Percentiles rank a stretch among this genome's conserved stretches.
These are phyloP conservation scores for Neurospora africana DNA, from an alignment of 495 filamentous ascomycete species.

Conservation along the genomic window DNA sequence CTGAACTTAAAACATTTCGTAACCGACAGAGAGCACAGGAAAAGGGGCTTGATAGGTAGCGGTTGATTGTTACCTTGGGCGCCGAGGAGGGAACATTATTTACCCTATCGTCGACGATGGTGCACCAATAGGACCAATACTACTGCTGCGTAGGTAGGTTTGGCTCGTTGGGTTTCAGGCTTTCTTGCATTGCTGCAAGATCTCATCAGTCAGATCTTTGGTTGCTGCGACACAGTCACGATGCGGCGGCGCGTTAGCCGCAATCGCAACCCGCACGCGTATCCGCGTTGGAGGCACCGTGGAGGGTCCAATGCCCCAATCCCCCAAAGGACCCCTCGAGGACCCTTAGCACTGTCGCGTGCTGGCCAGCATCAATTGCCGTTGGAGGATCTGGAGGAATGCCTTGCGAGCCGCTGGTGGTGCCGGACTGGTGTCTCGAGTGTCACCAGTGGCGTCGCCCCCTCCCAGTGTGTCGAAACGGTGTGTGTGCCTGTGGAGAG, in stretches of 20 bases:
- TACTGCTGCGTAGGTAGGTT: background rate
- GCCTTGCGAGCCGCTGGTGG: background rate
- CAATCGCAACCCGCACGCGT: background rate
- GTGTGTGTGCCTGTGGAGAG: conserved; percentile 17
- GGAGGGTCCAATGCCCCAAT: background rate
- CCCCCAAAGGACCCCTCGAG: background rate
- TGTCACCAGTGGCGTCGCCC: conserved; percentile 13
- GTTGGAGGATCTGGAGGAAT: background rate
- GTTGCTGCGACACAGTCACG: background rate
- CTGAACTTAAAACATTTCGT: background rate
- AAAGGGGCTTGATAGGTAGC: background rate
- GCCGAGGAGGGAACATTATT: background rate
- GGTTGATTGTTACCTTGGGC: background rate
- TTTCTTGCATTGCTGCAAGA: background rate
- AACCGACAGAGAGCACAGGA: background rate
- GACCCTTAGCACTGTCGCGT: background rate
- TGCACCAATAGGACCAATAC: background rate
- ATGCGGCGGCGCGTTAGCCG: background rate
- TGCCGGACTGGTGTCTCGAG: background rate
- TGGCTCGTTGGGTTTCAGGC: background rate
- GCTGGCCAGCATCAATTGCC: background rate
- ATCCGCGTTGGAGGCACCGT: background rate
- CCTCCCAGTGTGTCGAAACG: conserved; percentile 15
- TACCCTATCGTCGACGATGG: background rate
- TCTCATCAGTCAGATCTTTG: background rate